phyloP scores from a whole-genome alignment of 306 rosid species.

The Acacia crassicarpa region DNA sequence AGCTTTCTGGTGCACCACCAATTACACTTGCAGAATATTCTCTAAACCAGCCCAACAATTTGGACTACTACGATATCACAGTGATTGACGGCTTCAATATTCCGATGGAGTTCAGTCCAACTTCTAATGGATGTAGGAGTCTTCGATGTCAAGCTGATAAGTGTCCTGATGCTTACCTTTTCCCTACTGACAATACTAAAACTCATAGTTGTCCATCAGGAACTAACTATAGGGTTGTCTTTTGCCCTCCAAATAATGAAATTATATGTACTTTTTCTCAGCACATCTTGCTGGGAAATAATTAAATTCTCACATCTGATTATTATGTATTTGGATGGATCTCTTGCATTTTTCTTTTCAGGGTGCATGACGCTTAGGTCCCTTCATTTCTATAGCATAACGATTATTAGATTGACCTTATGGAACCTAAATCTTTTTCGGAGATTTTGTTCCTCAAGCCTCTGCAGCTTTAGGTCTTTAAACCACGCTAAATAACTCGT shows the following conservation, averaged over 20 bases:
- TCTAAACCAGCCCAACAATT: constrained; percentile 30
- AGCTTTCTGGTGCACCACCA: constrained; percentile 38
- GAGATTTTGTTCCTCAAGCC: no score
- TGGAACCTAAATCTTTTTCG: no score
- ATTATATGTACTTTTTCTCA: no score
- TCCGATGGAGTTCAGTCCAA: constrained; percentile 43
- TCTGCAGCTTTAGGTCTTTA: no score
- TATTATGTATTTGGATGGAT: no score
- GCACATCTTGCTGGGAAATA: no score
- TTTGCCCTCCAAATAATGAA: not conserved
- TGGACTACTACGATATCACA: constrained; percentile 43
- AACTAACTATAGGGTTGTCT: constrained; percentile 39
- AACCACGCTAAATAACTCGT: no score
- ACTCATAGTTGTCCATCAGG: constrained; percentile 35
- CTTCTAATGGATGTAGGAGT: not conserved
- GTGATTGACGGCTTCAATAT: constrained; percentile 48
- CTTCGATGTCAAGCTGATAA: constrained; percentile 29
- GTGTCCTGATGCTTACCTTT: constrained; percentile 43
- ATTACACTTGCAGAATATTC: constrained; percentile 51
- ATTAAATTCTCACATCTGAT: no score
- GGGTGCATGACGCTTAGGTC: no score
- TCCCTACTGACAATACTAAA: constrained; percentile 40
- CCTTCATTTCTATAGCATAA: no score
- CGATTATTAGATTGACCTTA: no score
- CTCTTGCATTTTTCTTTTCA: no score